phyloP scores from a whole-genome alignment of 2,329 filamentous ascomycete species.

The Cordyceps cateniannulata region DNA sequence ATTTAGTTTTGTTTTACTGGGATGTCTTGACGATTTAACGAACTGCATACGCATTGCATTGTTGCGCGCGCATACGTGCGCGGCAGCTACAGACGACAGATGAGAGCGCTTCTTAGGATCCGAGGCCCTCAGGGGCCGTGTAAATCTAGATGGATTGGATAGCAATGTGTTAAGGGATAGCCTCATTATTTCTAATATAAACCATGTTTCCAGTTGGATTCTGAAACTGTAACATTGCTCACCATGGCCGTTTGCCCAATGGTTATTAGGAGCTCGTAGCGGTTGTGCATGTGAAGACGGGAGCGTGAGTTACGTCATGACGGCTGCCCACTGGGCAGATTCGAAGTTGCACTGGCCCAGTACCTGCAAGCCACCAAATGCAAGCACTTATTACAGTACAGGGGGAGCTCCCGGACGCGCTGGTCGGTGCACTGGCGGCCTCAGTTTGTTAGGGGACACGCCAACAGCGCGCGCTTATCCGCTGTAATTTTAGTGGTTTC shows the following conservation, averaged over 20 bases:
- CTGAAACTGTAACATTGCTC: too few relatives aligned
- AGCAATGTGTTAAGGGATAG: not conserved
- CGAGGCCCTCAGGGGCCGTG: not conserved
- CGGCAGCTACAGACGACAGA: not conserved
- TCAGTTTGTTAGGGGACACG: not conserved
- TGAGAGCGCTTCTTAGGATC: not conserved
- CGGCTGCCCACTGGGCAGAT: not conserved
- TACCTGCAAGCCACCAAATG: not conserved
- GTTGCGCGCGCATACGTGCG: not conserved
- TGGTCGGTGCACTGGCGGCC: slow-evolving; percentile 4
- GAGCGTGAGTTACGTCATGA: slow-evolving; percentile 2
- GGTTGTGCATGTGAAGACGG: too few relatives aligned
- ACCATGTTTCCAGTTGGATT: not conserved
- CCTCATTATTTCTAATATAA: not conserved
- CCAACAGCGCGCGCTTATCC: not conserved
- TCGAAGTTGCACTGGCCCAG: not conserved
- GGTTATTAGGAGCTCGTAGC: too few relatives aligned
- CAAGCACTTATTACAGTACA: not conserved
- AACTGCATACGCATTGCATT: not conserved
- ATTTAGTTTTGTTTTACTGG: not conserved
- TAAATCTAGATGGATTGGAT: not conserved
- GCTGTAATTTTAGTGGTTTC: not conserved
- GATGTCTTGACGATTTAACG: not conserved
- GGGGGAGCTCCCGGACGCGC: not conserved
- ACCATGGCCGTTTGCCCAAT: too few relatives aligned